Evolutionary conservation across 345 rosid species (phyloP), one percentile per base, ranked within the genome.

Genomic region (Citrus cavaleriei): DNA sequence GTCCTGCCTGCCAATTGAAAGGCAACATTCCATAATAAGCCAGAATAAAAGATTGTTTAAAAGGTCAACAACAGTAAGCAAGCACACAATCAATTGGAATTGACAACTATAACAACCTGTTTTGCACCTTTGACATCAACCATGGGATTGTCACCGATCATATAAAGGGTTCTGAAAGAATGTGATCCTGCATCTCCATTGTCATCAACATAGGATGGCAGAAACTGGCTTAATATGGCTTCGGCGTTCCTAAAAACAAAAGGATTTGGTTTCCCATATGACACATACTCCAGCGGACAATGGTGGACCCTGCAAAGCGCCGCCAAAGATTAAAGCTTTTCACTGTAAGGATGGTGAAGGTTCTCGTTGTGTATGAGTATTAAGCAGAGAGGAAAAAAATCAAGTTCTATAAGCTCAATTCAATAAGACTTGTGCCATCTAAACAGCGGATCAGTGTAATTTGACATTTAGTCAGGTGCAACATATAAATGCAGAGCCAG

Each of bases 261-360:
- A 3, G 89, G 86, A 78, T 86, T 83, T 62, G 91, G 91, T 70
- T 88, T 88, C 84, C 91, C 86, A 67, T 57, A 88, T 7, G 83
- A 30, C 68, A 77, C 49, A 22, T 79, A 84, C 66, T 88, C 86
- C 60, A 86, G 81, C 27, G 72, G 59, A 75, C 76, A 34, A 30
- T 80, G 78, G 77, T 84, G 87, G 74, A 83, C 78, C 54, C 89
- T 88, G 81, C 71, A 76, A 81, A n/a, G 58, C 12, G 67, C 62
- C 65, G 42, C 7, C 71, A 79, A 67, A 51, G 10, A 46, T 35
- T 28, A 62, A 58, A 75, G n/a, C 28, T 16, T 55, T 10, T 27
- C n/a, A 66, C 2, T 25, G 69, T 28, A 42, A 21, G 55, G 25
- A 60, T 35, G 37, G n/a, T 8, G 12, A 32, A 4, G 61, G 10